Percentiles rank a stretch among this genome's conserved stretches.
phyloP scores from a whole-genome alignment of 1,139 yeast species.

The Saccharomyces hybrid region DNA sequence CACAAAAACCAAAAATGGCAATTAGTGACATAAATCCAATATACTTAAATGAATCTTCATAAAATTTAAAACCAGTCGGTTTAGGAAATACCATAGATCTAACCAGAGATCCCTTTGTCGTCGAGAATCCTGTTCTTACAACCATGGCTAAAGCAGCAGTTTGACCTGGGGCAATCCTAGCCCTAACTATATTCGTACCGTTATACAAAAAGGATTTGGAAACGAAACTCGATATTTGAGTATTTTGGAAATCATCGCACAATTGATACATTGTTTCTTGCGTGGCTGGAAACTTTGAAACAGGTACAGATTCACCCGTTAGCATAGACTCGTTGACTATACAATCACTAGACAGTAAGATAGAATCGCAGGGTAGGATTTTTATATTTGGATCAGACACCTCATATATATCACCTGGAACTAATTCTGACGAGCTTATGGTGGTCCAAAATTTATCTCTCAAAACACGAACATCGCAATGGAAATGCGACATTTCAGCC shows the following conservation, averaged over 20 bases:
- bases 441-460: constrained; percentile 93
- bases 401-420: constrained; percentile 94
- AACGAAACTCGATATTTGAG: constrained; percentile 56
- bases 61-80: constrained; percentile 89
- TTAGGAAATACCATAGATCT: constrained; percentile 96
- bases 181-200: constrained; percentile 84
- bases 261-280: constrained; percentile 53
- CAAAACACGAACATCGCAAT: constrained; percentile 80
- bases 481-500: constrained; percentile 63
- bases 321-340: constrained; percentile 92
- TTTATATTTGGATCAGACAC: constrained; percentile 75
- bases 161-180: constrained; percentile 49
- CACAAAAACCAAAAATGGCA: constrained; percentile 76
- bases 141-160: constrained; percentile 73
- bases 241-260: constrained; percentile 43
- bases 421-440: constrained; percentile 69
- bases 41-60: constrained; percentile 87
- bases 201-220: constrained; percentile 73
- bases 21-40: constrained; percentile 89
- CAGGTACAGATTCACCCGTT: constrained; percentile 97
- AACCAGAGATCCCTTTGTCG: constrained; percentile 92
- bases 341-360: constrained; percentile 83
- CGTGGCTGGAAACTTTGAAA: constrained; percentile 65
- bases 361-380: constrained; percentile 80
- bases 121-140: constrained; percentile 83